A percentile compares a stretch with the other conserved stretches of the same genome.
phyloP scores from a whole-genome alignment of 2,329 filamentous ascomycete genomes.

The Aspergillus sergii region DNA sequence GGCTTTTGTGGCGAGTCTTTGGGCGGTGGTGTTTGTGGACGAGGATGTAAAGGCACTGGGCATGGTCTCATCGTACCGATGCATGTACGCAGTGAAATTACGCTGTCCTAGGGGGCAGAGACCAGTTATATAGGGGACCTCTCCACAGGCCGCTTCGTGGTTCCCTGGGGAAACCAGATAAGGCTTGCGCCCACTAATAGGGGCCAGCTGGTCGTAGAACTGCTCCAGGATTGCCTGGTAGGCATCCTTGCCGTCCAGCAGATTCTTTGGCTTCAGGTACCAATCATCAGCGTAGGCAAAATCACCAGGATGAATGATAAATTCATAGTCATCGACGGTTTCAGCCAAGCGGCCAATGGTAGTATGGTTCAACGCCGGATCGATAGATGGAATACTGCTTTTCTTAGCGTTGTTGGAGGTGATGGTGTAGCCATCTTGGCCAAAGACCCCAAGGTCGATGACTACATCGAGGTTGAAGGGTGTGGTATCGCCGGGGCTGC shows the following conservation, averaged over 20 bases:
- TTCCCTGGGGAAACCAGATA: slow-evolving; percentile 63
- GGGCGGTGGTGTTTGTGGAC: slow-evolving; percentile 47
- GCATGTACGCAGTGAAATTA: slow-evolving; percentile 64
- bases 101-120: slow-evolving; percentile 52
- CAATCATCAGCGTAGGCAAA: slow-evolving; percentile 64
- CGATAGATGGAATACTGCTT: slow-evolving; percentile 52
- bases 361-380: slow-evolving; percentile 59
- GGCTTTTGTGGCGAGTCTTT: slow-evolving; percentile 51
- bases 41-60: slow-evolving; percentile 55
- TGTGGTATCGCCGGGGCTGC: slow-evolving; percentile 56
- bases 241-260: slow-evolving; percentile 53
- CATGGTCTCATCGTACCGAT: slow-evolving; percentile 57
- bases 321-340: slow-evolving; percentile 58
- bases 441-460: slow-evolving; percentile 60
- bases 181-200: slow-evolving; percentile 56
- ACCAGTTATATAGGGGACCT: slow-evolving; percentile 27
- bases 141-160: slow-evolving; percentile 58
- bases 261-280: slow-evolving; percentile 50
- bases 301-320: slow-evolving; percentile 48
- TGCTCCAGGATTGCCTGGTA: slow-evolving; percentile 60
- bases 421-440: slow-evolving; percentile 56
- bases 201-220: slow-evolving; percentile 59
- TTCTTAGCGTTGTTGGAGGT: slow-evolving; percentile 48
- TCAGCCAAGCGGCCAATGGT: slow-evolving; percentile 59
- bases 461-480: slow-evolving; percentile 57